Percentiles rank a stretch among this genome's conserved stretches.
Conservation (phyloP, 768 basidiomycete genomes). For the Boletus rubescentipes region DNA sequence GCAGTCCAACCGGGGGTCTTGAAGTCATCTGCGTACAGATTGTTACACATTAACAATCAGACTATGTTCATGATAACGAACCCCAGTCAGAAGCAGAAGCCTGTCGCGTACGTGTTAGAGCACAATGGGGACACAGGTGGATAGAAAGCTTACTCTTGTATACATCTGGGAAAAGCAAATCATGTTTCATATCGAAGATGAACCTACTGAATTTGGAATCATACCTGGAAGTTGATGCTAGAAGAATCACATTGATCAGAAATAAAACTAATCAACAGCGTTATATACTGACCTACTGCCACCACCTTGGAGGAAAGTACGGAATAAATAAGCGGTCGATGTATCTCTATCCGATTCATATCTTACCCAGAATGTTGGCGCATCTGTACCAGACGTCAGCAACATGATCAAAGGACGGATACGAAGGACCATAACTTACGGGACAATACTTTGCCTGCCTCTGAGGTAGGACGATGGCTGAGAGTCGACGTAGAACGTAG, state of each 20-base stretch:
- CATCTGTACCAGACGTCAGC: constrained; percentile 40
- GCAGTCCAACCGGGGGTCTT: constrained; percentile 69
- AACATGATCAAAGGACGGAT: not conserved
- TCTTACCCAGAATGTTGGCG: constrained; percentile 59
- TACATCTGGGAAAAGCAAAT: constrained; percentile 49
- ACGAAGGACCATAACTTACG: constrained; percentile 40
- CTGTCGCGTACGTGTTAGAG: constrained; percentile 26
- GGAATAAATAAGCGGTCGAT: not conserved
- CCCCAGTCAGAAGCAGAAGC: constrained; percentile 74
- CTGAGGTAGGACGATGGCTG: constrained; percentile 56
- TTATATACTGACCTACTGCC: constrained; percentile 48
- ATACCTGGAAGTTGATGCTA: constrained; percentile 67
- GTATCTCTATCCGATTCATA: not conserved
- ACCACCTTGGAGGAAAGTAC: constrained; percentile 36
- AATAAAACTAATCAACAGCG: not conserved
- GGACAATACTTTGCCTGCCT: constrained; percentile 65
- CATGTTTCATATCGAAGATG: not conserved
- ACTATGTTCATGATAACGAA: constrained; percentile 27
- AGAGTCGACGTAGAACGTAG: constrained; percentile 68
- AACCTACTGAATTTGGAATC: not conserved
- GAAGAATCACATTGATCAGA: constrained; percentile 1
- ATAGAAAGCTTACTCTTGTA: constrained; percentile 45
- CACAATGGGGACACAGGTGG: not conserved
- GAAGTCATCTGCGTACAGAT: constrained; percentile 55
- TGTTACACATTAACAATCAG: not conserved